Evolutionary conservation across 2,329 filamentous ascomycete genomes (phyloP).

Genomic region (Metarhizium rileyi): DNA sequence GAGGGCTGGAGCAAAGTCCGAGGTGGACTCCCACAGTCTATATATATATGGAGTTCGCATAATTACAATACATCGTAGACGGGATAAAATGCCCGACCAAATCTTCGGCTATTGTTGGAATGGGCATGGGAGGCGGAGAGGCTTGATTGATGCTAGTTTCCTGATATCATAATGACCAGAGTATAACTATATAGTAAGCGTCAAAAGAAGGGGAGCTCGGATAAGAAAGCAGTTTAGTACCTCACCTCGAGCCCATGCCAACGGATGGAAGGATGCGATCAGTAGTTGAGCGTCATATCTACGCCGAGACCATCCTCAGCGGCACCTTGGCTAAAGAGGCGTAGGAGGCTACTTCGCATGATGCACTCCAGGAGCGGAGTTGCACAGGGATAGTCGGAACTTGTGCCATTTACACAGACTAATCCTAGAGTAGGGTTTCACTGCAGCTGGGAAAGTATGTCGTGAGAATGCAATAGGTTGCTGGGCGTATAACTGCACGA

Average conservation of each 20-base stretch:
- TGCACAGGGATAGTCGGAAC: slow-evolving; percentile 2
- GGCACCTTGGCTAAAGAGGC: not conserved
- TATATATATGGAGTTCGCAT: slow-evolving; percentile 8
- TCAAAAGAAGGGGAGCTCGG: too few species aligned
- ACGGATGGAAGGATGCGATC: not conserved
- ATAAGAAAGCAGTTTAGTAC: not conserved
- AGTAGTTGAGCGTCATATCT: not conserved
- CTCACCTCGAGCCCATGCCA: not conserved
- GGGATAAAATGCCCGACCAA: slow-evolving; percentile 5
- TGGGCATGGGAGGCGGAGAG: not conserved
- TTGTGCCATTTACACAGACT: not conserved
- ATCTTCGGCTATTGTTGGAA: not conserved
- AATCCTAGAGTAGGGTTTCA: not conserved
- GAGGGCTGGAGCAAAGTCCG: not conserved
- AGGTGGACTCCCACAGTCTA: slow-evolving; percentile 4
- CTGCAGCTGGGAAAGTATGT: too few species aligned
- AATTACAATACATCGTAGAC: slow-evolving; percentile 5
- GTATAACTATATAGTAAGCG: too few species aligned
- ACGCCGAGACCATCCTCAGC: not conserved
- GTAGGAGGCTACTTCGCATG: slow-evolving; percentile 1
- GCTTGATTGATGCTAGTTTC: too few species aligned
- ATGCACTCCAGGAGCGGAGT: not conserved
- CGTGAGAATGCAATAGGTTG: too few species aligned
- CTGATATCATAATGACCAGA: too few species aligned
- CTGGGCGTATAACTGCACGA: too few species aligned